Evolutionary conservation across 768 basidiomycete species (phyloP), one percentile per base, ranked within the genome.

Genomic region (Filobasidium wieringae): DNA sequence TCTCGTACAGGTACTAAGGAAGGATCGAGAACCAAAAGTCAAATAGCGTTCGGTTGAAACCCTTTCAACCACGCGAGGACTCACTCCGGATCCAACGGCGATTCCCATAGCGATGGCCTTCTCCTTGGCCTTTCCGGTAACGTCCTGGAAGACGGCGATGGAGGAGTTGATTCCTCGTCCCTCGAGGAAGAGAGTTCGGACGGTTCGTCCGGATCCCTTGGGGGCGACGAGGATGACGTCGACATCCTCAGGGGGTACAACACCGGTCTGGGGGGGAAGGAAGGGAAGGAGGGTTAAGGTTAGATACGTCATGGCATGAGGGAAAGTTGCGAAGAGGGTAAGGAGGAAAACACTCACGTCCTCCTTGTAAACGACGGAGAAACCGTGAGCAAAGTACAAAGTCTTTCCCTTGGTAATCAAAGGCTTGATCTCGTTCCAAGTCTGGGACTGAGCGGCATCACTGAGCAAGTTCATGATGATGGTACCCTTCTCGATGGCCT

Each of bases 401-500:
- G 95, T 99, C 82, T 99, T 97, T 78, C 88, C 95, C 82, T 92
- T 89, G 76, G 91, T 97, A 79, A 97, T 92, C 70, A 96, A 83
- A 55, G 95, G 93, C 41, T 83, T 85, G 67, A 99, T 66, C 53
- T 80, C 78, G 36, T 85, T 79, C 95, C 95, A 99, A 30, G 92
- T 96, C 75, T 86, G 82, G 14, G 88, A 91, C 78, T 99, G 95
- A n/a, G 93, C 95, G 50, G 95, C 95, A 69, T 99, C 95, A 43
- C 93, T 97, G 65, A 99, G 84, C 54, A 99, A 80, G 82, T 99
- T 97, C 95, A 99, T 99, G 82, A 99, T 87, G 80, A 97, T 92
- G 22, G 93, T 95, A 41, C 95, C 95, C 64, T 80, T 82, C 66
- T 85, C 80, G 75, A 97, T 96, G 62, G 95, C 95, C 76, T 97